Percentiles rank a stretch among this genome's conserved stretches.
phyloP scores from a whole-genome alignment of 2,329 filamentous ascomycete genomes.

The Chaetomiaceae sp. region DNA sequence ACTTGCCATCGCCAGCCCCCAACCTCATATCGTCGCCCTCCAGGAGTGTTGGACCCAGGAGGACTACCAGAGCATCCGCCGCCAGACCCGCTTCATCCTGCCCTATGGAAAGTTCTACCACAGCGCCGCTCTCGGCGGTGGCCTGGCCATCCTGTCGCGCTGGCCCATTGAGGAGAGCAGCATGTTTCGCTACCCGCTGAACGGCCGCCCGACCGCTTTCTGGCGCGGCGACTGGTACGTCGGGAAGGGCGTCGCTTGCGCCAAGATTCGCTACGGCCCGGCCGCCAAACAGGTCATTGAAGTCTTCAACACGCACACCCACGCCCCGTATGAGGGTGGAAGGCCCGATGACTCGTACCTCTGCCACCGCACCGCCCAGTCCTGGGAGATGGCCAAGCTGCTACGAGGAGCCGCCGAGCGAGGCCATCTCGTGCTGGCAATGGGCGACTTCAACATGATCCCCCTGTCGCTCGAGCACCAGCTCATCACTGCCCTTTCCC shows the following conservation, averaged over 20 bases:
- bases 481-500: constrained; percentile 72
- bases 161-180: constrained; percentile 89
- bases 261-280: constrained; percentile 67
- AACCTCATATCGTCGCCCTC: constrained; percentile 81
- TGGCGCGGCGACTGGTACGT: constrained; percentile 95
- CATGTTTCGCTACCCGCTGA: constrained; percentile 85
- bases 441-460: constrained; percentile 98
- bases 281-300: constrained; percentile 65
- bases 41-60: constrained; percentile 92
- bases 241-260: constrained; percentile 86
- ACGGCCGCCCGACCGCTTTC: constrained; percentile 88
- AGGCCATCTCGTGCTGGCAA: constrained; percentile 75
- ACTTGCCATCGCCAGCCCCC: constrained; percentile 61
- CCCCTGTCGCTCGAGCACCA: constrained; percentile 79
- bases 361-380: constrained; percentile 85
- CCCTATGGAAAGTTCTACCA: constrained; percentile 93
- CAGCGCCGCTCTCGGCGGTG: constrained; percentile 82
- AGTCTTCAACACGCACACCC: constrained; percentile 88
- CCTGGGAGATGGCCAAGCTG: constrained; percentile 90
- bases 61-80: constrained; percentile 75
- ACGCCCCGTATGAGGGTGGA: constrained; percentile 80
- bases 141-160: constrained; percentile 80
- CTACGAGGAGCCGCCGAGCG: constrained; percentile 75
- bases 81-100: constrained; percentile 65
- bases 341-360: constrained; percentile 73